phyloP scores from a whole-genome alignment of 1,284 basidiomycete species.

The Cryptococcus hybrid region DNA sequence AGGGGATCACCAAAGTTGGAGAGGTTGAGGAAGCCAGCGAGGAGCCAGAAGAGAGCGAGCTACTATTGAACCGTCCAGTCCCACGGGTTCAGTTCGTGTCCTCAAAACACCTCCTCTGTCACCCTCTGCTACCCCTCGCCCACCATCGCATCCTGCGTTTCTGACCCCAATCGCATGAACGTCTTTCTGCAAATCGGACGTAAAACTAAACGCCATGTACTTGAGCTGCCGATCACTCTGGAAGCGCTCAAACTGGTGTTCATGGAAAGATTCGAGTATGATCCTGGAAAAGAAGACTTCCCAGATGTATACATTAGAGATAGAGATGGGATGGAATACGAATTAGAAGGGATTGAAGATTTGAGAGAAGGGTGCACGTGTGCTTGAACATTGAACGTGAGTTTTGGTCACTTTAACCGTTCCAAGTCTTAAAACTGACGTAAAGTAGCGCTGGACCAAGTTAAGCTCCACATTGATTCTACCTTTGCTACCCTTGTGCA shows the following conservation, averaged over 20 bases:
- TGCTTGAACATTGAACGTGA: constrained; percentile 95
- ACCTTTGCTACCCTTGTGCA: constrained; percentile 82
- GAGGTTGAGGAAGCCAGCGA: neutral
- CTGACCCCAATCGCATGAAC: constrained; percentile 53
- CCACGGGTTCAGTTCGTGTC: constrained; percentile 18
- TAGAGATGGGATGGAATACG: constrained; percentile 88
- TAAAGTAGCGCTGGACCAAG: constrained; percentile 86
- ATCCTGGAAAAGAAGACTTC: constrained; percentile 88
- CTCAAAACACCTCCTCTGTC: constrained; percentile 25
- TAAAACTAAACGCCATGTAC: constrained; percentile 81
- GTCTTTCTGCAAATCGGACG: constrained; percentile 89
- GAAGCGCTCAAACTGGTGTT: constrained; percentile 62
- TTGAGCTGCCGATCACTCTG: constrained; percentile 63
- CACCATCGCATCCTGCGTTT: constrained; percentile 7
- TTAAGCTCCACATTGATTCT: constrained; percentile 94
- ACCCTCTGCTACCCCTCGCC: constrained; percentile 19
- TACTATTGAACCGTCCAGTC: neutral
- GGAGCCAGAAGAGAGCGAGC: neutral
- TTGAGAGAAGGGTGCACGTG: constrained; percentile 82
- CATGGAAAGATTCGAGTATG: constrained; percentile 93
- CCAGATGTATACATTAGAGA: constrained; percentile 95
- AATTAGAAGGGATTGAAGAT: constrained; percentile 93
- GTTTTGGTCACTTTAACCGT: constrained; percentile 40
- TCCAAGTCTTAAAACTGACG: neutral
- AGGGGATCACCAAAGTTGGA: neutral